These are phyloP conservation scores for Apiospora rasikravindrae DNA, from an alignment of 2,329 filamentous ascomycete species.

Conservation along the genomic window DNA sequence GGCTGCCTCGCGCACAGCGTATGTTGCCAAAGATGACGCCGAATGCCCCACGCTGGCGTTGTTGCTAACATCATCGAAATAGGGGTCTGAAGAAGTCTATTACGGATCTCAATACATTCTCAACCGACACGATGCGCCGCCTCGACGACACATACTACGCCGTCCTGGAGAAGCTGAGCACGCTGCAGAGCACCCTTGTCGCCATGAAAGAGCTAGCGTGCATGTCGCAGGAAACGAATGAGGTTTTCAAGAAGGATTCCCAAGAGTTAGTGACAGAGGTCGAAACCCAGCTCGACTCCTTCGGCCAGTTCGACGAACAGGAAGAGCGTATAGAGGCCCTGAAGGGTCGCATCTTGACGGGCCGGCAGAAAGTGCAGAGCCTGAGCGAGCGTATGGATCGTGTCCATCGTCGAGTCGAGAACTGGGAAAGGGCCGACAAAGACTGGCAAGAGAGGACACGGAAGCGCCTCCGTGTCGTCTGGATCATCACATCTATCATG, in stretches of 20 bases:
- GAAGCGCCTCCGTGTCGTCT: constrained; percentile 65
- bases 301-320: constrained; percentile 69
- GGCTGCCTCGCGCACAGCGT: constrained; percentile 48
- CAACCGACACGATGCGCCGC: constrained; percentile 65
- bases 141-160: constrained; percentile 79
- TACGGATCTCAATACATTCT: constrained; percentile 61
- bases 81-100: constrained; percentile 61
- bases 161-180: constrained; percentile 70
- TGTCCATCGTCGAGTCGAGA: constrained; percentile 68
- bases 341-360: constrained; percentile 64
- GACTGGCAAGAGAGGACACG: constrained; percentile 73
- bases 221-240: constrained; percentile 62
- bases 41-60: not conserved
- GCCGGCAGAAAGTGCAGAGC: constrained; percentile 62
- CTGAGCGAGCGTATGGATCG: constrained; percentile 68
- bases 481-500: constrained; percentile 61
- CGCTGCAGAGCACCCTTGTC: constrained; percentile 67
- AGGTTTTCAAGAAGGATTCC: constrained; percentile 65
- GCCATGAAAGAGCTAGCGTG: constrained; percentile 71
- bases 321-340: constrained; percentile 66
- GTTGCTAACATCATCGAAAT: constrained; percentile 5
- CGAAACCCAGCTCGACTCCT: constrained; percentile 61
- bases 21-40: constrained; percentile 29
- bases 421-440: constrained; percentile 69
- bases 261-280: constrained; percentile 65